Conservation (phyloP, 2,329 filamentous ascomycete species). For the Diaporthe velutina region DNA sequence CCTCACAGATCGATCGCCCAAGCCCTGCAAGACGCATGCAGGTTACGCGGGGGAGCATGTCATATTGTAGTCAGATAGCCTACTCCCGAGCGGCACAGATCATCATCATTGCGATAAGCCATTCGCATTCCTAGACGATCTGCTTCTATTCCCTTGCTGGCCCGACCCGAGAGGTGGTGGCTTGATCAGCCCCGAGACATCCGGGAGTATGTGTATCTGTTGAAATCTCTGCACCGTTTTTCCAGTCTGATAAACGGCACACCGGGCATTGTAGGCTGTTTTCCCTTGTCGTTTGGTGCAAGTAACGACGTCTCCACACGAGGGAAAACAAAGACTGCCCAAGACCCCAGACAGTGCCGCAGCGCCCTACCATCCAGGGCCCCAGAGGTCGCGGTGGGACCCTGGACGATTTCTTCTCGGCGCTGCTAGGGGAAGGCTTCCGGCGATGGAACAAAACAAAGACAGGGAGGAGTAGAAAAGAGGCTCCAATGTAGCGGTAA, state of each 20-base stretch:
- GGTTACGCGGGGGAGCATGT: conserved; percentile 17
- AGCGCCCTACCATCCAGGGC: background rate
- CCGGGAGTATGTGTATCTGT: conserved; percentile 14
- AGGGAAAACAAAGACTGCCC: background rate
- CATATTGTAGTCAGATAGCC: background rate
- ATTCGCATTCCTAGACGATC: conserved; percentile 13
- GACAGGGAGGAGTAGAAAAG: background rate
- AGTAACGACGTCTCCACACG: conserved; percentile 19
- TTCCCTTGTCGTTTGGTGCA: background rate
- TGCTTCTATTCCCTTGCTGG: background rate
- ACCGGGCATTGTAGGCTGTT: background rate
- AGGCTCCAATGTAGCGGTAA: conserved; percentile 34
- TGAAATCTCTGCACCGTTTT: conserved; percentile 23
- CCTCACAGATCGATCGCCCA: conserved; percentile 1
- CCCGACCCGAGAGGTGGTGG: conserved; percentile 21
- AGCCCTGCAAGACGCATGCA: conserved; percentile 27
- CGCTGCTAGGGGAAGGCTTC: conserved; percentile 30
- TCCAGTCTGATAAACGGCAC: background rate
- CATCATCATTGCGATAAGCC: conserved; percentile 14
- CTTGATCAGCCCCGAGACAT: conserved; percentile 32
- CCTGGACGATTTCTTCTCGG: conserved; percentile 6
- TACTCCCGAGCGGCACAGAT: background rate
- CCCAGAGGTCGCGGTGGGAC: background rate
- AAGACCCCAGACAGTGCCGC: conserved; percentile 9
- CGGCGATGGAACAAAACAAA: conserved; percentile 21